Base-by-base conservation (phyloP, 169 alveolate genomes). In the Babesia ovis region DNA sequence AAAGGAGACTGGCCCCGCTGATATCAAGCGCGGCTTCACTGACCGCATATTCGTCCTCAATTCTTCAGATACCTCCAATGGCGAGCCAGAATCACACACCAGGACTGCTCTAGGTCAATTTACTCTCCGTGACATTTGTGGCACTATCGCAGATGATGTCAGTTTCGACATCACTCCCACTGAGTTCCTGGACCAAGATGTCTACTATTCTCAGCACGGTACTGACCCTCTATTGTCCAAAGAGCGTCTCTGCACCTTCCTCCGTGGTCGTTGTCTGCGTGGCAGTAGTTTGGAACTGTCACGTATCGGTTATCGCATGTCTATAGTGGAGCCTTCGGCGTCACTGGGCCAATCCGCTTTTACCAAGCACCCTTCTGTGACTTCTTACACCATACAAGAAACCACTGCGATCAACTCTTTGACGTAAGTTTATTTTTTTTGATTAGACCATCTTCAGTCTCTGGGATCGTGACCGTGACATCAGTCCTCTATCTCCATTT, bases 241-340 rank as follows among this genome's bases (percentile, higher is more conserved):
- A 14, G 87, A 61, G 51, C 73, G 55, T n/a, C 67, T 59, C n/a
- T 69, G 75, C 48, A 27, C 42, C 1, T 70, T 79, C 55, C 68
- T 79, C 14, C 68, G 87, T 11, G 87, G 87, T 11, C 58, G 87
- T 23, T 68, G 68, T 27, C 48, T 79, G 35, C 66, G 87, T 20
- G 87, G 87, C 55, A 59, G 77, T 35, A 41, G 29, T 31, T 20
- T 79, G 56, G 48, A 69, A 9, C 71, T 79, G 31, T 57, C 23
- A 39, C 54, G 66, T 12, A 22, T 79, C 16, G 83, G 87, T 6
- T 69, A 56, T 29, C 48, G 72, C 18, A 35, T 59, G 57, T 39
- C 73, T 29, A 41, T 69, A 4, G 82, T 71, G 18, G 62, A 55
- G 22, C 32, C 31, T 6, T 37, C 53, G 4, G 20, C 54, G 1